Conservation (phyloP, 345 rosid species). For the Eucalyptus microcorys region DNA sequence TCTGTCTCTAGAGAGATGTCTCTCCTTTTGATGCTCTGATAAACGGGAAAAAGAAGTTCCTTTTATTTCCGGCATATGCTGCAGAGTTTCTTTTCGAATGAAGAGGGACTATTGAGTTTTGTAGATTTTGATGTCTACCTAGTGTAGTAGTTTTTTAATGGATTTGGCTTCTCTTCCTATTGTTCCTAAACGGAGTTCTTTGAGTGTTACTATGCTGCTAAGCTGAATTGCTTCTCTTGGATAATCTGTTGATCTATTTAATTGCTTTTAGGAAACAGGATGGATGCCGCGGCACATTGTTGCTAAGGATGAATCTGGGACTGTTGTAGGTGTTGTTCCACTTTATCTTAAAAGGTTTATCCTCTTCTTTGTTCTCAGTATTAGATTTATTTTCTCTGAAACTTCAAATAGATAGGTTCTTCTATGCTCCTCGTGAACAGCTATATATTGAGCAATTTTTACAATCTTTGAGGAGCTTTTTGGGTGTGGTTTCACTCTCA, state of each 20-base stretch:
- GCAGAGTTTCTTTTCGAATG: rapidly evolving
- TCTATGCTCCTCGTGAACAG: not conserved
- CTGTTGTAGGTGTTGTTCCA: conserved; percentile 76
- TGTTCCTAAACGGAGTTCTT: not conserved
- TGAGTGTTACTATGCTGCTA: not conserved
- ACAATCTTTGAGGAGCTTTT: not conserved
- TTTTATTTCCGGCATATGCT: not conserved
- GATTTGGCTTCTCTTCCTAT: not conserved
- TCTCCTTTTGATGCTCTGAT: not conserved
- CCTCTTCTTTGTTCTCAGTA: conserved; percentile 1
- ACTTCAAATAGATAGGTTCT: not conserved
- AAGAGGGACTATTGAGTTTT: not conserved
- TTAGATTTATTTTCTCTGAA: not conserved
- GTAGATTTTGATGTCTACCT: not conserved
- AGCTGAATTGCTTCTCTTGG: not conserved
- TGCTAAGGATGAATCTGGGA: conserved; percentile 63
- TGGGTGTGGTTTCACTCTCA: conserved; percentile 1
- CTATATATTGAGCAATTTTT: not conserved
- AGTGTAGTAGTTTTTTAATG: not conserved
- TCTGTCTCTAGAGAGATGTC: not conserved
- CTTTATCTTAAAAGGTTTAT: conserved; percentile 90
- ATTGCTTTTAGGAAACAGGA: conserved; percentile 69
- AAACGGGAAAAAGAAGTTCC: not conserved
- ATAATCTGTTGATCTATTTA: not conserved
- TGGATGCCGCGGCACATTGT: conserved; percentile 79